These are phyloP conservation scores for Solanum raphanifolium DNA, from an alignment of 257 asterid species.

Conservation along the genomic window DNA sequence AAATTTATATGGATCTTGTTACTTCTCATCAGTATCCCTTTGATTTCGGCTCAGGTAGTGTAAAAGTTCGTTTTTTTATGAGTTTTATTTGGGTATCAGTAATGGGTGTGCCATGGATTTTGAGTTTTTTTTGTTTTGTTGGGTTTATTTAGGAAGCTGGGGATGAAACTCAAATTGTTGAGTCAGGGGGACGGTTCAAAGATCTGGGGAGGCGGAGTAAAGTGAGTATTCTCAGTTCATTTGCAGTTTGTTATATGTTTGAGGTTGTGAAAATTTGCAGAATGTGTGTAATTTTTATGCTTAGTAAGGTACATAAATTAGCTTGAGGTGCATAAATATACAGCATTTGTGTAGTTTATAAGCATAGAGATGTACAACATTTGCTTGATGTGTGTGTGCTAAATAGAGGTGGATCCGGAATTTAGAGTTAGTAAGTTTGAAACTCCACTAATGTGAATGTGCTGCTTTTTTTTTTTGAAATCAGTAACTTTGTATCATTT, in stretches of 20 bases:
- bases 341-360: background rate
- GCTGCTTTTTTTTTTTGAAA: no score
- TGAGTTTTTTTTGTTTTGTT: background rate
- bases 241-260: background rate
- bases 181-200: constrained; percentile 15
- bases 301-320: background rate
- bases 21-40: background rate
- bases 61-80: background rate
- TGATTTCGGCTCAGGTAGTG: constrained; percentile 20
- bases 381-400: background rate
- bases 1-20: background rate
- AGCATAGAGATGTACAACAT: background rate
- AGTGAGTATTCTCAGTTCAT: constrained; percentile 25
- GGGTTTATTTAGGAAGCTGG: background rate
- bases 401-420: background rate
- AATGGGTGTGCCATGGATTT: background rate
- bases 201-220: constrained; percentile 73
- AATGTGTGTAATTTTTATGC: background rate
- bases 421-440: background rate
- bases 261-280: background rate
- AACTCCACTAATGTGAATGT: background rate
- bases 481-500: no score
- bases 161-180: constrained; percentile 40
- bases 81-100: background rate
- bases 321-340: background rate